Evolutionary conservation across 768 basidiomycete species (phyloP), one percentile per base, ranked within the genome.

Genomic region (Auriscalpium vulgare): DNA sequence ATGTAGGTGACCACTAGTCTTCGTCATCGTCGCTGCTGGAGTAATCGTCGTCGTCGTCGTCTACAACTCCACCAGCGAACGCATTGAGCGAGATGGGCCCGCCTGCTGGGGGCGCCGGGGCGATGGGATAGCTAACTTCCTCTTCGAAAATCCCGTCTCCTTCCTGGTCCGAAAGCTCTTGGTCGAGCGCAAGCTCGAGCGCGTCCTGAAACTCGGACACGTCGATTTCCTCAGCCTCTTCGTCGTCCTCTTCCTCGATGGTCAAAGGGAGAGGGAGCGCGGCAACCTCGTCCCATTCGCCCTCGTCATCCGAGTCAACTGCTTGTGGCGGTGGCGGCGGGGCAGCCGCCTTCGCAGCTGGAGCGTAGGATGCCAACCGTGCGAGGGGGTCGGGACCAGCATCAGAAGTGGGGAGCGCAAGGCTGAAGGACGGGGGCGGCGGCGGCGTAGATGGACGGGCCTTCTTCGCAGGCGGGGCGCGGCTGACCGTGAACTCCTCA

Each of bases 1-100:
- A 16, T 4, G 11, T 11, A 21, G 23, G 2, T 2, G 5, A 29
- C 23, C 45, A 56, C n/a, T 59, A 54, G 19, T 62, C 61, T 5
- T 82, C 81, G 61, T 76, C 80, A 2, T 82, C 80, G 29, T 81
- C 73, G 38, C 59, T 75, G 58, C 79, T 82, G 9, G 77, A 77
- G 16, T 76, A 75, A 55, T 76, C 79, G 43, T 78, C 80, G 51
- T 80, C 79, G 34, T 79, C 76, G 37, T 75, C 71, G 37, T 59
- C 71, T 45, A 68, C 72, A 17, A 55, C 62, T 61, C 72, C 77
- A 46, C 71, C 77, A 9, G 73, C 81, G 57, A 78, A 74, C 56
- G 74, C 71, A 56, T 76, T 76, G 57, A 83, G 57, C 36, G 82
- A 81, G 35, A 83, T 74, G 11, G 80, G 81, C 37, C 66, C 68